Evolutionary conservation across 345 rosid genomes (phyloP).

Genomic region (Linum usitatissimum): DNA sequence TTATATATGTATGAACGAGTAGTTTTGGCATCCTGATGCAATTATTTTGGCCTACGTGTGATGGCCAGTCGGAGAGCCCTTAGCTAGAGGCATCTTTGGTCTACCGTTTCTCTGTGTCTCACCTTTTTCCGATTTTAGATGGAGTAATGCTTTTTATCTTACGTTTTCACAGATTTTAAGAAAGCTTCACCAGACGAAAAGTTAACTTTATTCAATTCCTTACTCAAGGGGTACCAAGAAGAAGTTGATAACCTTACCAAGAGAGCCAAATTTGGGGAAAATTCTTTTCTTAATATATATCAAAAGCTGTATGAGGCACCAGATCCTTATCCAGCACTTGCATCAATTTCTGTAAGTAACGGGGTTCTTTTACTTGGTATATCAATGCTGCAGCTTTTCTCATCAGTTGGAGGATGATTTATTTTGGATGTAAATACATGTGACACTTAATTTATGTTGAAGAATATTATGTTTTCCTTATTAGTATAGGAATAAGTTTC

Average conservation of each 20-base stretch:
- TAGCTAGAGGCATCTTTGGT: neutral
- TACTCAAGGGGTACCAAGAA: slow-evolving; percentile 95
- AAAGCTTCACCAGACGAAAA: slow-evolving; percentile 87
- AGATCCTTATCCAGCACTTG: slow-evolving; percentile 92
- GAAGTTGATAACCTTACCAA: slow-evolving; percentile 98
- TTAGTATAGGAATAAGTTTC: too few species aligned
- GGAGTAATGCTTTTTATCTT: neutral
- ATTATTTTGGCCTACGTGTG: neutral
- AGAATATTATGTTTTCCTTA: too few species aligned
- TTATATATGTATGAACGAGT: neutral
- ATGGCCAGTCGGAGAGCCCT: neutral
- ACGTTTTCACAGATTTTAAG: slow-evolving; percentile 64
- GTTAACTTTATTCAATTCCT: slow-evolving; percentile 71
- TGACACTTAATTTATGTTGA: too few species aligned
- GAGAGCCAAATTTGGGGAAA: slow-evolving; percentile 97
- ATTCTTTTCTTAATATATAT: slow-evolving; percentile 90
- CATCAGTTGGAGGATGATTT: neutral
- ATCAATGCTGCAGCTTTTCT: neutral
- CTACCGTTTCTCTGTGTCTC: neutral
- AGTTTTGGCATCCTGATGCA: neutral
- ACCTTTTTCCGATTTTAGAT: neutral
- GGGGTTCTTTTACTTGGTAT: neutral
- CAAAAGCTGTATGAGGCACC: slow-evolving; percentile 99
- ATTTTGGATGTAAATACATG: neutral
- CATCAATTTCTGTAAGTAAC: slow-evolving; percentile 75